Evolutionary conservation across 1,284 basidiomycete genomes (phyloP).

Genomic region (Rhizopogon parksii): DNA sequence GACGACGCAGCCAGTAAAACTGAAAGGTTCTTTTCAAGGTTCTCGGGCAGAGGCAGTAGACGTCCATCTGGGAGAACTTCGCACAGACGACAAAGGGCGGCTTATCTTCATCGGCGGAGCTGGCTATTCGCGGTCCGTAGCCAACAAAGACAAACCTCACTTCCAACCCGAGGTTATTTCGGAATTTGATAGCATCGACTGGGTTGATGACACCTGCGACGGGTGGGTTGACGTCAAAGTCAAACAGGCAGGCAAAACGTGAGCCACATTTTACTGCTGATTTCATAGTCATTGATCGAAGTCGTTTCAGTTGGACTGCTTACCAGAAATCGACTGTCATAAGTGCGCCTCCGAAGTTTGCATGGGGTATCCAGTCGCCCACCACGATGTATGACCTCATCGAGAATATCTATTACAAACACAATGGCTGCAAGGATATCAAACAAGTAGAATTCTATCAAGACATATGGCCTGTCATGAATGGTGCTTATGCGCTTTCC

Average conservation of each 20-base stretch:
- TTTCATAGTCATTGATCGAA: not conserved
- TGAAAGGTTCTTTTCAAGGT: conserved; percentile 9
- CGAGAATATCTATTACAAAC: conserved; percentile 26
- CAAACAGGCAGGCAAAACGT: not conserved
- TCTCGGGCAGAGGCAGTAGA: conserved; percentile 2
- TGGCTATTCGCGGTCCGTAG: conserved; percentile 14
- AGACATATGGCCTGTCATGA: conserved; percentile 28
- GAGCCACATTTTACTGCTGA: not conserved
- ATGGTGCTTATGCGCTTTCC: conserved; percentile 13
- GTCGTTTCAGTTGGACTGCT: not conserved
- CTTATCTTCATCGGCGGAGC: conserved; percentile 19
- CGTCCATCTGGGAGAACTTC: conserved; percentile 17
- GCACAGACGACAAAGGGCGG: conserved; percentile 16
- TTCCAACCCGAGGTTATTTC: conserved; percentile 16
- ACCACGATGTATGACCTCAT: conserved; percentile 29
- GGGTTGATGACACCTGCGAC: conserved; percentile 21
- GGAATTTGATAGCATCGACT: conserved; percentile 21
- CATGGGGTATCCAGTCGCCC: conserved; percentile 25
- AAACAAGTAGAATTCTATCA: conserved; percentile 19
- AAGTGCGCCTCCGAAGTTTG: conserved; percentile 27
- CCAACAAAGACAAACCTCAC: not conserved
- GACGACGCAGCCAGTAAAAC: not conserved
- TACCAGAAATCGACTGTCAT: conserved; percentile 20
- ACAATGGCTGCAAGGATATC: conserved; percentile 10
- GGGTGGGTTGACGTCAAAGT: conserved; percentile 16